These are phyloP conservation scores for Russula earlei DNA, from an alignment of 768 basidiomycete species.

Conservation along the genomic window DNA sequence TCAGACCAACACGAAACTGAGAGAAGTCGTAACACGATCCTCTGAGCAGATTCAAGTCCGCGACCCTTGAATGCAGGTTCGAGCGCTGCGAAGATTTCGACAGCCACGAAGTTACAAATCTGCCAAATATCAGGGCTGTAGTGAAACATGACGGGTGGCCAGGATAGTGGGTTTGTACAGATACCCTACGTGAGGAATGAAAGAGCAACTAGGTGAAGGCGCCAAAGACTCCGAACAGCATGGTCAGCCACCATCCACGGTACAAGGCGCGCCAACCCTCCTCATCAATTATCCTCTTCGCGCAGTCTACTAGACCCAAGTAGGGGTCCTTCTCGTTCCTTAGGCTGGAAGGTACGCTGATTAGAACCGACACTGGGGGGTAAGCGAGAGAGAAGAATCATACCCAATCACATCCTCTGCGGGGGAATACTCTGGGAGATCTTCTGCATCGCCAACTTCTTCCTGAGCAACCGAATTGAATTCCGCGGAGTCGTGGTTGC, in stretches of 20 bases:
- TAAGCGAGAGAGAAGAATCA: constrained; percentile 20
- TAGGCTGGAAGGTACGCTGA: neutral
- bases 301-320: constrained; percentile 62
- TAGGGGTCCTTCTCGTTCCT: constrained; percentile 80
- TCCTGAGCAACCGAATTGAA: constrained; percentile 71
- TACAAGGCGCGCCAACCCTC: constrained; percentile 69
- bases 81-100: no score
- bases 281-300: constrained; percentile 65
- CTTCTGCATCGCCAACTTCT: constrained; percentile 54
- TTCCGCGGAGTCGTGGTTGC: constrained; percentile 70
- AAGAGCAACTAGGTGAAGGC: constrained; percentile 31
- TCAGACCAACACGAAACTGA: no score
- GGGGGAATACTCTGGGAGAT: constrained; percentile 47
- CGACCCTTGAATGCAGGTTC: no score
- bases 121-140: no score
- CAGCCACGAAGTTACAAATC: no score
- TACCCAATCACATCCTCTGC: constrained; percentile 85
- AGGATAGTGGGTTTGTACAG: neutral
- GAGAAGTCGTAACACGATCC: no score
- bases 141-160: no score
- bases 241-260: constrained; percentile 80
- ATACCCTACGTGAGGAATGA: neutral
- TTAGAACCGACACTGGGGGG: neutral
- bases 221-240: constrained; percentile 50
- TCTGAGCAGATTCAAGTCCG: no score